These are phyloP conservation scores for Coemansia sp. DNA, from an alignment of 192 early-diverging fungal genomes.

Conservation along the genomic window DNA sequence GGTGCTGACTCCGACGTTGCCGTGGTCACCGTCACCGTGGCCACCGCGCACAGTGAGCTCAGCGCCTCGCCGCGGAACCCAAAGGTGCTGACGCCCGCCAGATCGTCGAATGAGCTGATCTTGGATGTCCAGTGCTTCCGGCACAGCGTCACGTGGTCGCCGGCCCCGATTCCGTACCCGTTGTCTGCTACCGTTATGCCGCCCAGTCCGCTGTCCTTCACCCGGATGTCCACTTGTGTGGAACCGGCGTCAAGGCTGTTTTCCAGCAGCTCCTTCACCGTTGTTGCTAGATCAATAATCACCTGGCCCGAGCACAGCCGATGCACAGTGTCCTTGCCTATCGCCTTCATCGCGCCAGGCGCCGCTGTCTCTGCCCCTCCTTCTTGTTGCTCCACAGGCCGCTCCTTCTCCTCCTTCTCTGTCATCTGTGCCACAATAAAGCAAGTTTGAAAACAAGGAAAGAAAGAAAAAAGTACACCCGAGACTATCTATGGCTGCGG, in stretches of 20 bases:
- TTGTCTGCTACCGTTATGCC: conserved; percentile 82
- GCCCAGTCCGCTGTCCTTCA: conserved; percentile 79
- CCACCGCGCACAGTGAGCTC: conserved; percentile 76
- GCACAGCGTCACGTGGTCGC: conserved; percentile 70
- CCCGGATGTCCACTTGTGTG: conserved; percentile 75
- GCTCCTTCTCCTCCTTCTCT: background rate
- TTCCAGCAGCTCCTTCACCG: conserved; percentile 93
- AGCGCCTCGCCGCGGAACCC: conserved; percentile 95
- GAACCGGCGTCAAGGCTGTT: conserved; percentile 90
- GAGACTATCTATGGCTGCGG: background rate
- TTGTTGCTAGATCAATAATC: conserved; percentile 76
- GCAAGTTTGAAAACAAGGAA: background rate
- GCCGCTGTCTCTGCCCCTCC: background rate
- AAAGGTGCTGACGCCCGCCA: conserved; percentile 75
- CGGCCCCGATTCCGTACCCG: conserved; percentile 73
- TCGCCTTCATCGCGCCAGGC: conserved; percentile 17
- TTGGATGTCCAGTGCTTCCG: conserved; percentile 92
- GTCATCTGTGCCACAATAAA: background rate
- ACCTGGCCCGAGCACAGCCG: conserved; percentile 90
- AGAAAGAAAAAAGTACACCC: background rate
- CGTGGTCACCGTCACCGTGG: conserved; percentile 64
- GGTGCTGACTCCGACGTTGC: conserved; percentile 58
- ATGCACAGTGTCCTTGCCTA: conserved; percentile 59
- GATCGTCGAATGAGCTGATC: conserved; percentile 72
- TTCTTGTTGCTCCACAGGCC: background rate